Conservation (phyloP, 768 basidiomycete genomes). For the Rubroboletus satanas region DNA sequence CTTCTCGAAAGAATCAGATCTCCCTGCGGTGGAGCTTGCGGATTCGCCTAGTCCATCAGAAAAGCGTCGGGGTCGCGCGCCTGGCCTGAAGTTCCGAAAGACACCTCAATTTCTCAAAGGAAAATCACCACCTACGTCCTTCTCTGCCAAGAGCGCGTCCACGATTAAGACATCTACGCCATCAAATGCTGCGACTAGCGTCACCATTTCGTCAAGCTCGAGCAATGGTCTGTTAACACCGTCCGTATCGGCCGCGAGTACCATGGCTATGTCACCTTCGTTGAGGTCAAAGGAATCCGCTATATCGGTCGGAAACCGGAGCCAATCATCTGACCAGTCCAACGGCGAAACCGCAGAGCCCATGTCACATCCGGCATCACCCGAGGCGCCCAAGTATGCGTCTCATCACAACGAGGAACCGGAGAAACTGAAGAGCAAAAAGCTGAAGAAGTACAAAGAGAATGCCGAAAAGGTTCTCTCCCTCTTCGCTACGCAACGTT, state of each 20-base stretch:
- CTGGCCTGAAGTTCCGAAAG: constrained; percentile 69
- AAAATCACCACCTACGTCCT: constrained; percentile 54
- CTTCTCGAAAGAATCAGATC: constrained; percentile 52
- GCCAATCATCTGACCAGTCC: constrained; percentile 70
- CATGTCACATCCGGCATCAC: constrained; percentile 23
- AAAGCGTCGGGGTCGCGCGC: constrained; percentile 63
- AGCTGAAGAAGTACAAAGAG: constrained; percentile 83
- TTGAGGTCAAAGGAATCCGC: constrained; percentile 80
- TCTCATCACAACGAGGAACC: constrained; percentile 39
- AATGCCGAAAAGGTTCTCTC: constrained; percentile 84
- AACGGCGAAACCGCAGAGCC: constrained; percentile 44
- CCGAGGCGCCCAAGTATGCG: constrained; percentile 30
- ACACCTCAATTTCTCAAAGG: constrained; percentile 71
- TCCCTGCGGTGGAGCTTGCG: constrained; percentile 34
- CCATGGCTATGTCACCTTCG: constrained; percentile 53
- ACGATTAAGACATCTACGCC: constrained; percentile 37
- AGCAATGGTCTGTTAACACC: constrained; percentile 56
- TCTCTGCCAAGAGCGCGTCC: constrained; percentile 31
- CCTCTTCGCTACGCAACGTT: constrained; percentile 71
- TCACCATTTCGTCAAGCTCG: constrained; percentile 36
- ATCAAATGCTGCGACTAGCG: constrained; percentile 41
- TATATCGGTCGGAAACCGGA: constrained; percentile 65
- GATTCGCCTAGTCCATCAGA: constrained; percentile 46
- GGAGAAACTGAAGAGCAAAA: constrained; percentile 68
- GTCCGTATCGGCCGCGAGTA: constrained; percentile 53